These are phyloP conservation scores for Trichoderma sp. DNA, from an alignment of 2,329 filamentous ascomycete genomes.

Conservation along the genomic window DNA sequence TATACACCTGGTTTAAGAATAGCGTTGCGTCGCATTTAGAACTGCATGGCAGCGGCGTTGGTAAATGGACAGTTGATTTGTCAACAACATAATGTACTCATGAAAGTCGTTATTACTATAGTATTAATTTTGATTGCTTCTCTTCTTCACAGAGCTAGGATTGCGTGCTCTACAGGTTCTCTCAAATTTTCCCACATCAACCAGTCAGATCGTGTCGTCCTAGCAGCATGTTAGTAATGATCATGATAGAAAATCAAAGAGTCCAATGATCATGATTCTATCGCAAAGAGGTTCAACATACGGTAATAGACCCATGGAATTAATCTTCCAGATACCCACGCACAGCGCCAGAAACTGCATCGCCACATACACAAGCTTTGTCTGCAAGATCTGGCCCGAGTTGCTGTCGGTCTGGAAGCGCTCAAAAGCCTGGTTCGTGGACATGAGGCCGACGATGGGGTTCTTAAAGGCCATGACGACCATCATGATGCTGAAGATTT, in stretches of 20 bases:
- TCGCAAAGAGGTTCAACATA: conserved; percentile 45
- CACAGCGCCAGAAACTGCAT: conserved; percentile 83
- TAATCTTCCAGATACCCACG: conserved; percentile 93
- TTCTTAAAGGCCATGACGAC: conserved; percentile 99
- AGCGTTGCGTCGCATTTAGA: neutral
- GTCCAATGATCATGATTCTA: neutral
- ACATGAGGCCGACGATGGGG: conserved; percentile 78
- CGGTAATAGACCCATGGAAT: conserved; percentile 92
- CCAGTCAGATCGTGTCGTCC: conserved; percentile 95
- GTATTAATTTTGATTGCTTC: neutral
- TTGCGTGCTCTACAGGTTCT: conserved; percentile 62
- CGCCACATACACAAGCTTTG: conserved; percentile 82
- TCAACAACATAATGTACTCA: neutral
- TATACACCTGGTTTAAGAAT: neutral
- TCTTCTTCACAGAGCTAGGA: conserved; percentile 54
- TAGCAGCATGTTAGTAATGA: conserved; percentile 34
- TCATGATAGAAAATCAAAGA: neutral
- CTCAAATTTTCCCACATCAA: conserved; percentile 87
- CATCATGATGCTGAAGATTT: conserved; percentile 99
- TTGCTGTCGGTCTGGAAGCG: conserved; percentile 84
- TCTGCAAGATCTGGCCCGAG: conserved; percentile 67
- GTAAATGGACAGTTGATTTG: neutral
- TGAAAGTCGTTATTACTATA: conserved; percentile 1
- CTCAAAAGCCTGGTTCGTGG: conserved; percentile 83
- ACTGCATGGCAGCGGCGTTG: conserved; percentile 22